Conservation (phyloP, 192 early-diverging fungal genomes). For the Linnemannia schmuckeri region DNA sequence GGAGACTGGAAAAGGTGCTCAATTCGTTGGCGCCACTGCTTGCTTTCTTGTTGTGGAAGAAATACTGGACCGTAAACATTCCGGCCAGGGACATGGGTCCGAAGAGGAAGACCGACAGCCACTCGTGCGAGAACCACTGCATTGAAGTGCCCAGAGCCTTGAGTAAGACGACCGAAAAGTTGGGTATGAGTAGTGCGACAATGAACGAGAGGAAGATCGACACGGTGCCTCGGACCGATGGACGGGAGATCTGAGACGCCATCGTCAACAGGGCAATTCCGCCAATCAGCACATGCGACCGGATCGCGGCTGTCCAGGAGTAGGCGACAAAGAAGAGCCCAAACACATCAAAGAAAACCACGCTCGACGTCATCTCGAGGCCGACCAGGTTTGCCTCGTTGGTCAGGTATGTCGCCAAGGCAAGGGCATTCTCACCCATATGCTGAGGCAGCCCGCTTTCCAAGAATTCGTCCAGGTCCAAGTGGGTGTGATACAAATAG, state of each 20-base stretch:
- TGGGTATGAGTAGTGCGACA: conserved; percentile 26
- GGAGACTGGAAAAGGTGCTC: conserved; percentile 21
- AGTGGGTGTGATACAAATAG: conserved; percentile 77
- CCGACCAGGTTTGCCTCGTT: conserved; percentile 59
- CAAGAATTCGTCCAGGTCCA: conserved; percentile 68
- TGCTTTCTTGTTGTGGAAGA: conserved; percentile 33
- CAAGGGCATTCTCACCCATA: conserved; percentile 75
- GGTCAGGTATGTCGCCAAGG: conserved; percentile 64
- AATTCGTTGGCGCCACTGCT: conserved; percentile 27
- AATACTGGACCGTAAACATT: conserved; percentile 54
- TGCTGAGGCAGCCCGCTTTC: conserved; percentile 74
- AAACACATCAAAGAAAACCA: conserved; percentile 74
- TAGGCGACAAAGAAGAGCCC: conserved; percentile 71
- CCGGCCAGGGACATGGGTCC: conserved; percentile 62
- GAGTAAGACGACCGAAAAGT: conserved; percentile 34
- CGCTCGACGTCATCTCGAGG: conserved; percentile 62
- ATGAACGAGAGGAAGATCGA: conserved; percentile 41
- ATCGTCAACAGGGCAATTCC: conserved; percentile 52
- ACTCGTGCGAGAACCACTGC: conserved; percentile 73
- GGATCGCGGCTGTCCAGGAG: conserved; percentile 62
- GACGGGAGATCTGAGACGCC: conserved; percentile 19
- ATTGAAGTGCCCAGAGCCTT: conserved; percentile 55
- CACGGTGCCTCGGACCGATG: conserved; percentile 13
- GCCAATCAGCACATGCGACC: conserved; percentile 56
- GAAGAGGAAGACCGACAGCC: conserved; percentile 65